These are phyloP conservation scores for Hemileccinum rubropunctum DNA, from an alignment of 768 basidiomycete genomes.

Conservation along the genomic window DNA sequence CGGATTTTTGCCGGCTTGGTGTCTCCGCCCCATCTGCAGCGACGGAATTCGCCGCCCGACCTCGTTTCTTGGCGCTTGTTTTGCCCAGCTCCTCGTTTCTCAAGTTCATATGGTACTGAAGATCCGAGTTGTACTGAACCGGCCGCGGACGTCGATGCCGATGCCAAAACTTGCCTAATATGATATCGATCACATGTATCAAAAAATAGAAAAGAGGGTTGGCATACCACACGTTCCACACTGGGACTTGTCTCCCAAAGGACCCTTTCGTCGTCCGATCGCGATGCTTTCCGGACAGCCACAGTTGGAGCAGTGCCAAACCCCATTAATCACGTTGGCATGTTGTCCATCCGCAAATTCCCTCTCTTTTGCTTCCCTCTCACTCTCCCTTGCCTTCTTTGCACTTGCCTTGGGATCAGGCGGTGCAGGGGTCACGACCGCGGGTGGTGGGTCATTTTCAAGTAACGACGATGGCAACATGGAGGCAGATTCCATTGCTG, in stretches of 20 bases:
- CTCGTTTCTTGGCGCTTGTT: constrained; percentile 51
- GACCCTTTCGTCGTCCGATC: constrained; percentile 83
- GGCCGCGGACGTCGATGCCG: constrained; percentile 78
- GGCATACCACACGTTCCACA: constrained; percentile 88
- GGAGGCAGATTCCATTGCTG: constrained; percentile 60
- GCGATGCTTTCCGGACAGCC: constrained; percentile 88
- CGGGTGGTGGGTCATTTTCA: constrained; percentile 57
- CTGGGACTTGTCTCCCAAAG: constrained; percentile 84
- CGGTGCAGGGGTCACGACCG: constrained; percentile 28
- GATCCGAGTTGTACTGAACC: constrained; percentile 75
- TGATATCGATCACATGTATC: background rate
- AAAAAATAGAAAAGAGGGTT: constrained; percentile 2
- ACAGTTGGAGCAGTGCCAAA: constrained; percentile 96
- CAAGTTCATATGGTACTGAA: constrained; percentile 61
- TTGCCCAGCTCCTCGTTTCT: constrained; percentile 59
- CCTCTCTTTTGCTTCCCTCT: constrained; percentile 79
- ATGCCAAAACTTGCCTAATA: constrained; percentile 85
- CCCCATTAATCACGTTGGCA: constrained; percentile 74
- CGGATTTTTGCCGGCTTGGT: constrained; percentile 41
- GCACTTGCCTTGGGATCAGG: constrained; percentile 51
- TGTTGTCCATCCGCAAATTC: constrained; percentile 84
- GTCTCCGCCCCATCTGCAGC: constrained; percentile 49
- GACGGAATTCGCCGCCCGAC: constrained; percentile 26
- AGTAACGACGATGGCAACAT: constrained; percentile 52
- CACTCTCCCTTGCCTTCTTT: constrained; percentile 69